phyloP scores from a whole-genome alignment of 2,329 filamentous ascomycete species.

The Alternaria postmessia region DNA sequence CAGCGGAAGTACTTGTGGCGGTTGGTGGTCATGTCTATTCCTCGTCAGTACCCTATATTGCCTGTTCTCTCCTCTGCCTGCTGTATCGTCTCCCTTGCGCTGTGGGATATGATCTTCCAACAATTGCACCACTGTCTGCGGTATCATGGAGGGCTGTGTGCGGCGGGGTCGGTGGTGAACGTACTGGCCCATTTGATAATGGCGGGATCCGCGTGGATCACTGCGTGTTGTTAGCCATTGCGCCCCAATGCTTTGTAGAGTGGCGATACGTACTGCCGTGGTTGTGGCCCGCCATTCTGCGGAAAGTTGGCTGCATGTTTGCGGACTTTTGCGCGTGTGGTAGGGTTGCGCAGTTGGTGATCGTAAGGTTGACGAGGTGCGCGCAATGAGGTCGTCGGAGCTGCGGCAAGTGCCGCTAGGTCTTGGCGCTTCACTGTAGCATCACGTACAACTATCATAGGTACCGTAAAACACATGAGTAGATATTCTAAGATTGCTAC shows the following conservation, averaged over 20 bases:
- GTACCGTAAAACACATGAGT: too few relatives aligned
- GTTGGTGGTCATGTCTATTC: slow-evolving; percentile 78
- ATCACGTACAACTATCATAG: not conserved
- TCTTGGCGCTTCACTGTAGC: slow-evolving; percentile 24
- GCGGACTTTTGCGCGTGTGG: slow-evolving; percentile 23
- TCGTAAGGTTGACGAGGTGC: slow-evolving; percentile 20
- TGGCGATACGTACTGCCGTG: slow-evolving; percentile 30
- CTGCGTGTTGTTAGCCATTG: slow-evolving; percentile 49
- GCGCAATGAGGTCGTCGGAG: slow-evolving; percentile 26
- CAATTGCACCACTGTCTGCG: too few relatives aligned
- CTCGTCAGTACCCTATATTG: slow-evolving; percentile 16
- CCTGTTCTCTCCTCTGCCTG: not conserved
- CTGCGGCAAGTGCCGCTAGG: slow-evolving; percentile 20
- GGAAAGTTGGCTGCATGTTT: slow-evolving; percentile 21
- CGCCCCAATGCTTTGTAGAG: slow-evolving; percentile 2
- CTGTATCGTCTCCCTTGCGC: not conserved
- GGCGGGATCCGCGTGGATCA: slow-evolving; percentile 63
- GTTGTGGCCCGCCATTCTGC: slow-evolving; percentile 41
- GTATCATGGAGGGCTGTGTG: not conserved
- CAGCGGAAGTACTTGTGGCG: slow-evolving; percentile 96
- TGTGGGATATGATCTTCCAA: not conserved
- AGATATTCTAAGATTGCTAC: not conserved
- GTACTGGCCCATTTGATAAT: slow-evolving; percentile 64
- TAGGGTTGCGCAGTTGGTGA: slow-evolving; percentile 17
- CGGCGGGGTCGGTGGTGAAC: slow-evolving; percentile 50